Evolutionary conservation across 352 stramenopile species (phyloP).

Genomic region (Blastocystis sp.): DNA sequence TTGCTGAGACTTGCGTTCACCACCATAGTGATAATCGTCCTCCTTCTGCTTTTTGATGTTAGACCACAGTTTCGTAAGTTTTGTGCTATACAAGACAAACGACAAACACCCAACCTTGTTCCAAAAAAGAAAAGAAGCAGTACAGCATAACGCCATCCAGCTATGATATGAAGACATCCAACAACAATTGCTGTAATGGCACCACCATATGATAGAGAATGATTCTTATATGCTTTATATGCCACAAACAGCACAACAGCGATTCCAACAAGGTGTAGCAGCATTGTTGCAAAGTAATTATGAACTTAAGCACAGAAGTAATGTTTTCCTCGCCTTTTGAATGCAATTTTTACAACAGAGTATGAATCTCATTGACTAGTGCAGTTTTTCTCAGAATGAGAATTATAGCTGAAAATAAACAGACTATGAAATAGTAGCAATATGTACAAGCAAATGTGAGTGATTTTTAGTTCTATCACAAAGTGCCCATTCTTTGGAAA

Average conservation of each 20-base stretch:
- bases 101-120: neutral
- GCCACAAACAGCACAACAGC: neutral
- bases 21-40: conserved; percentile 22
- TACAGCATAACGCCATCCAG: conserved; percentile 31
- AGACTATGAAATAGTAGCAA: too few species aligned
- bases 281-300: neutral
- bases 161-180: conserved; percentile 14
- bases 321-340: too few species aligned
- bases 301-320: too few species aligned
- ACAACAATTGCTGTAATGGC: neutral
- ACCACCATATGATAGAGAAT: conserved; percentile 22
- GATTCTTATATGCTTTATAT: neutral
- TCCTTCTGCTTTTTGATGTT: conserved; percentile 28
- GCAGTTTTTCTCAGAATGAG: too few species aligned
- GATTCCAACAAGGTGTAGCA: neutral
- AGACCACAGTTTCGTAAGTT: conserved; percentile 35
- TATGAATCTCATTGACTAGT: too few species aligned
- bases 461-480: too few species aligned
- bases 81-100: neutral
- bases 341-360: neutral
- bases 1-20: neutral
- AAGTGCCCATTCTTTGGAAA: too few species aligned
- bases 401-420: too few species aligned
- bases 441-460: too few species aligned
- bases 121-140: conserved; percentile 31